phyloP scores from a whole-genome alignment of 1,139 yeast genomes.

The Geotrichum aggregatum region DNA sequence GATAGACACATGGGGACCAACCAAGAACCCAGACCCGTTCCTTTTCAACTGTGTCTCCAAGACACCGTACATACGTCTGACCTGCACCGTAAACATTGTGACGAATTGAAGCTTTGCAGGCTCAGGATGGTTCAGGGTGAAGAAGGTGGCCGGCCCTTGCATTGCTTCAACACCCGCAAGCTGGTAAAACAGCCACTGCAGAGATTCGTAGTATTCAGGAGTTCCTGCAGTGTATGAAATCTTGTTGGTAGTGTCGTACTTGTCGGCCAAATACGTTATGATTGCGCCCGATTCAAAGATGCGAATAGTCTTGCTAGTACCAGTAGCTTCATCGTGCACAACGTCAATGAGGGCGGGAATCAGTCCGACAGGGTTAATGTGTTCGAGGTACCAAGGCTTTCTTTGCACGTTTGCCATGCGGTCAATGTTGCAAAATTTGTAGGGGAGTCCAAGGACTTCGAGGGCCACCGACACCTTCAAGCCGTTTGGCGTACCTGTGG shows the following conservation, averaged over 20 bases:
- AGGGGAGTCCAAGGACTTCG: conserved; percentile 48
- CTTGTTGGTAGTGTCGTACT: conserved; percentile 52
- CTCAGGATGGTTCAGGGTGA: conserved; percentile 43
- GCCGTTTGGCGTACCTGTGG: conserved; percentile 56
- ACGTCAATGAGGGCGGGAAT: conserved; percentile 52
- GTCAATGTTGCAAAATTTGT: conserved; percentile 45
- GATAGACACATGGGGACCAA: conserved; percentile 52
- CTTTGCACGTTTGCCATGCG: conserved; percentile 46
- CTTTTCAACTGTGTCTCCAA: conserved; percentile 47
- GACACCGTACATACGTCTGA: conserved; percentile 51
- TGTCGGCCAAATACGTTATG: conserved; percentile 52
- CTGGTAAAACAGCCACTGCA: conserved; percentile 53
- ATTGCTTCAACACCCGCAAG: conserved; percentile 58
- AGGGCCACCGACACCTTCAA: conserved; percentile 48
- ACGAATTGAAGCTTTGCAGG: conserved; percentile 48
- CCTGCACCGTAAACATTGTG: conserved; percentile 48
- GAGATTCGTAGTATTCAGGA: conserved; percentile 47
- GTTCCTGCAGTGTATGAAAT: conserved; percentile 47
- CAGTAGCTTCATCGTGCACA: conserved; percentile 29
- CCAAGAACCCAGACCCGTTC: conserved; percentile 50
- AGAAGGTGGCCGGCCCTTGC: conserved; percentile 56
- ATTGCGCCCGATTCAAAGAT: conserved; percentile 58
- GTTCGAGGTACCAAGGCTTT: conserved; percentile 49
- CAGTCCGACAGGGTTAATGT: conserved; percentile 56
- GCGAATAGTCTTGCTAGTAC: conserved; percentile 7